Evolutionary conservation across 148 eudicot species (phyloP), one percentile per base, ranked within the genome.

Genomic region (Dysphania ambrosioides): DNA sequence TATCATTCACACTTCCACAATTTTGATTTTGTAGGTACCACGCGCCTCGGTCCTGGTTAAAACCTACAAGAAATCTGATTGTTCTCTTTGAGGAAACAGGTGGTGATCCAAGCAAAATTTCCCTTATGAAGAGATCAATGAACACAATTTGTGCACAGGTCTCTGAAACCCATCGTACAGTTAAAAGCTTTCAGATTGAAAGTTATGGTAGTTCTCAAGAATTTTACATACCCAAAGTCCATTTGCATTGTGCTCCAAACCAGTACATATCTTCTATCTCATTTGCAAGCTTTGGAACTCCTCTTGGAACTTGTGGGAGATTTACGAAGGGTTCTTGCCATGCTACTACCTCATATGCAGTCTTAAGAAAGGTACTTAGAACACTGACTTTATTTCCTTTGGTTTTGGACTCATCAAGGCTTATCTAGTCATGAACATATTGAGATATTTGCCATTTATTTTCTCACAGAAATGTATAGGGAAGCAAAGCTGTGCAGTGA

Each of bases 251-350:
- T 75, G 86, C 84, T 68, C 82, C 76, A 23, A 87, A 85, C 42
- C 89, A 87, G 63, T 80, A 84, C 71, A 93, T 93, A 51, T 89
- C 98, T 66, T 80, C 96, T 27, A 93, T 93, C 71, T 81, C 83
- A 57, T 93, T 93, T 79, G 98, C 98, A 24, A 93, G 98, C 84
- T 93, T 89, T 63, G 98, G 98, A 69, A 90, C 96, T 76, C 96
- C 98, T 61, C 51, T 76, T 38, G 98, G 98, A 70, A 86, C 93
- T 61, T 93, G 98, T 80, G 98, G 98, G 53, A 78, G 79, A 55
- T 90, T 86, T 81, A 81, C 78, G 83, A 87, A 89, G 72, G 90
- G 97, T 53, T 40, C 85, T 57, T 91, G 97, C 79, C 97, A 93
- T 58, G 93, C 93, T 66, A 80, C 90, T 64, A 71, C 87, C 74